These are phyloP conservation scores for Umbilicaria muhlenbergii DNA, from an alignment of 495 filamentous ascomycete genomes.

Conservation along the genomic window DNA sequence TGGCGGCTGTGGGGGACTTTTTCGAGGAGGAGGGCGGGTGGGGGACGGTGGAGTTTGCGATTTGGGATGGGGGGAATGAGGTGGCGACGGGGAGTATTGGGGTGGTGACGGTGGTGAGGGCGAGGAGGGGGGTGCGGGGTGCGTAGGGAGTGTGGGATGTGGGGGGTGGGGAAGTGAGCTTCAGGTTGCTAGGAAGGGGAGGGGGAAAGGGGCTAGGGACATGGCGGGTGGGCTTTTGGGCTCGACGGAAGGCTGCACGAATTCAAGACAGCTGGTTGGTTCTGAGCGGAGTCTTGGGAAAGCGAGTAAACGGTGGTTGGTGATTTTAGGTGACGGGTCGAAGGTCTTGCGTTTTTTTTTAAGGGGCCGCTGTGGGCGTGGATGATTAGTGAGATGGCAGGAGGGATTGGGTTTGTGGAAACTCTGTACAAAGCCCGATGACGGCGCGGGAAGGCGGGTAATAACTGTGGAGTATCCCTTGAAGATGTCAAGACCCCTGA, in stretches of 20 bases:
- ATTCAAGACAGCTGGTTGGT: neutral
- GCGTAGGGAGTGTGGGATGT: constrained; percentile 66
- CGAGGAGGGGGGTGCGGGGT: constrained; percentile 53
- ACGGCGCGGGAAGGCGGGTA: no score
- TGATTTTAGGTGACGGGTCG: neutral
- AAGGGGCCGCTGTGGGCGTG: constrained; percentile 27
- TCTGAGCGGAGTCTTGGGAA: neutral
- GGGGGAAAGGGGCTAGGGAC: constrained; percentile 16
- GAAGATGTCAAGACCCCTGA: no score
- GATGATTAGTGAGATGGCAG: constrained; percentile 1
- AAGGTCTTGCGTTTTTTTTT: constrained; percentile 7
- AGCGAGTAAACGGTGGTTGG: neutral
- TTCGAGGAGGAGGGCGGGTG: constrained; percentile 80
- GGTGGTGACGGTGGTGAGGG: constrained; percentile 24
- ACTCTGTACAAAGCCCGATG: no score
- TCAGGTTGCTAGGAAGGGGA: constrained; percentile 23
- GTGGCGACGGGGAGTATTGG: constrained; percentile 23
- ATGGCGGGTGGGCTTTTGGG: constrained; percentile 11
- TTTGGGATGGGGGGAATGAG: constrained; percentile 15
- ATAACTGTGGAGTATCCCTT: no score
- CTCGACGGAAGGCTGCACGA: constrained; percentile 1
- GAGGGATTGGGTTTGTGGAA: no score
- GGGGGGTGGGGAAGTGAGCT: constrained; percentile 41
- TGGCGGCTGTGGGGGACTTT: constrained; percentile 38
- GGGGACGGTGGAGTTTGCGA: constrained; percentile 26